phyloP scores from a whole-genome alignment of 2,329 filamentous ascomycete genomes.

The Orbilia ellipsospora region DNA sequence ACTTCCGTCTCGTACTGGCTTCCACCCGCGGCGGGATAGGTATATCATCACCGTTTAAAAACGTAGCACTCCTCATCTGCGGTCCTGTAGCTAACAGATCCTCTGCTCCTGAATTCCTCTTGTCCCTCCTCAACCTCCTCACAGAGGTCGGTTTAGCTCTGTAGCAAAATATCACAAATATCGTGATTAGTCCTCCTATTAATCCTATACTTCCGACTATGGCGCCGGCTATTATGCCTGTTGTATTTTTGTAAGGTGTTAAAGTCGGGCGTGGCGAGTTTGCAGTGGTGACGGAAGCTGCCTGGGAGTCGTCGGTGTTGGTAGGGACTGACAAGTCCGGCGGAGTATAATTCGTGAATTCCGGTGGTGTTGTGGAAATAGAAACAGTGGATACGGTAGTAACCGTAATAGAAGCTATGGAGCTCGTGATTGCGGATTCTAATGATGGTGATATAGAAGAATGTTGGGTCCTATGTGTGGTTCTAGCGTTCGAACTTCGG shows the following conservation, averaged over 20 bases:
- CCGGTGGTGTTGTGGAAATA: too few relatives aligned
- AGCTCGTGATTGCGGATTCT: too few relatives aligned
- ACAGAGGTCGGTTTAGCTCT: neutral
- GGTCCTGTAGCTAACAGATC: constrained; percentile 4
- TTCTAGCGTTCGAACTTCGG: too few relatives aligned
- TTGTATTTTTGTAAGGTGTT: constrained; percentile 21
- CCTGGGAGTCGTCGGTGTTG: neutral
- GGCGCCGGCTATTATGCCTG: constrained; percentile 33
- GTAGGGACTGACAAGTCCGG: neutral
- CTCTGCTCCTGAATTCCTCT: constrained; percentile 13
- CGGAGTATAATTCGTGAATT: too few relatives aligned
- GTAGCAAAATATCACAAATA: constrained; percentile 16
- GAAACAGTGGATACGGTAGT: too few relatives aligned
- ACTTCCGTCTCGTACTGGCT: constrained; percentile 16
- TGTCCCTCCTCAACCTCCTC: neutral
- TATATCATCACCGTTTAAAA: neutral
- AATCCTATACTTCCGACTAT: constrained; percentile 27
- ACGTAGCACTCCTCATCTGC: constrained; percentile 7
- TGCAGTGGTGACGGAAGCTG: neutral
- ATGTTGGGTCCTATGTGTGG: too few relatives aligned
- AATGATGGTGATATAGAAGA: too few relatives aligned
- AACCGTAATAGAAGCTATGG: too few relatives aligned
- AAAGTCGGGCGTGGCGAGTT: neutral
- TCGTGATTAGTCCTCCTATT: constrained; percentile 1
- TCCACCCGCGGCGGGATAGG: neutral